A percentile compares a stretch with the other conserved stretches of the same genome.
phyloP scores from a whole-genome alignment of 768 basidiomycete species.

The Kwoniella botswanensis region DNA sequence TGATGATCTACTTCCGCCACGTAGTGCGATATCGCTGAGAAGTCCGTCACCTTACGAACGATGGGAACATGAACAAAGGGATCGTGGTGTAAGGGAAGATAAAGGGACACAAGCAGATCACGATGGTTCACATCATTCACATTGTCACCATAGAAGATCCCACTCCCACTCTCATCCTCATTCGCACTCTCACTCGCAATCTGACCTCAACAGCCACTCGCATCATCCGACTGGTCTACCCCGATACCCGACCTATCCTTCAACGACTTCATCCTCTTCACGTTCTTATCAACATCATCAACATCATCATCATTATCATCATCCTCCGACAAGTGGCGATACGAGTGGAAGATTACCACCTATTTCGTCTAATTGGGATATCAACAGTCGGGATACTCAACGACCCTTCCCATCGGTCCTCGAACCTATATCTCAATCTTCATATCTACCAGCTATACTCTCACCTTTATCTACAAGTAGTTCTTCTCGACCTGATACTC shows the following conservation, averaged over 20 bases:
- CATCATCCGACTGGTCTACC: background rate
- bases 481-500: conserved; percentile 1
- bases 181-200: background rate
- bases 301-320: background rate
- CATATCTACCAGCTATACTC: conserved; percentile 1
- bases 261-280: background rate
- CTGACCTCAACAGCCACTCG: background rate
- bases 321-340: background rate
- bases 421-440: background rate
- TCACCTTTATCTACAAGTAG: background rate
- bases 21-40: background rate
- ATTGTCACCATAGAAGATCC: background rate
- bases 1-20: background rate
- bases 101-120: background rate
- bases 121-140: background rate
- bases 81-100: background rate
- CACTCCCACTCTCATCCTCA: background rate
- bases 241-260: too few relatives aligned
- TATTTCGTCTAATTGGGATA: background rate
- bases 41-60: conserved; percentile 8
- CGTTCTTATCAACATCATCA: background rate
- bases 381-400: background rate
- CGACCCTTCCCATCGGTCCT: conserved; percentile 19
- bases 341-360: background rate
- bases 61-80: background rate